phyloP scores from a whole-genome alignment of 371 early-diverging fungal genomes.

The Haplosporangium sp. region DNA sequence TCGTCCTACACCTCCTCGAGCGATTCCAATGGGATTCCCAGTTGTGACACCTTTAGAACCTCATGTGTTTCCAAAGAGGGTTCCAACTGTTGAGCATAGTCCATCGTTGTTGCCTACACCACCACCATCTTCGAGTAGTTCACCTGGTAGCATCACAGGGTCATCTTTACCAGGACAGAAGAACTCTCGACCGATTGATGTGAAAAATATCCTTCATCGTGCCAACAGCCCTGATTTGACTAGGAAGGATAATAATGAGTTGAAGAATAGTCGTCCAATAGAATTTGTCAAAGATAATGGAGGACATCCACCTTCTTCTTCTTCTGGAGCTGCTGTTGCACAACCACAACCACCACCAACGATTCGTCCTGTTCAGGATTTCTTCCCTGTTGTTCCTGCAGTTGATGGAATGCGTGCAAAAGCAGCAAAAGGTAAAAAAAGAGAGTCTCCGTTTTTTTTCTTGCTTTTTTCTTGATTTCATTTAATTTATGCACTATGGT shows the following conservation, averaged over 20 bases:
- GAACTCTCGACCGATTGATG: conserved; percentile 25
- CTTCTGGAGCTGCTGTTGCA: conserved; percentile 8
- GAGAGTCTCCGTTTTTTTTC: no score
- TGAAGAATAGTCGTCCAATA: conserved; percentile 29
- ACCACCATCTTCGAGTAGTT: conserved; percentile 2
- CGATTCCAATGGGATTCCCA: conserved; percentile 31
- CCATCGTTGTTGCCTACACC: conserved; percentile 10
- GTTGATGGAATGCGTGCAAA: conserved; percentile 28
- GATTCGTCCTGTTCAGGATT: conserved; percentile 19
- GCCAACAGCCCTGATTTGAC: conserved; percentile 31
- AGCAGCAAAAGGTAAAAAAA: conserved; percentile 7
- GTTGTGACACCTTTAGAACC: conserved; percentile 33
- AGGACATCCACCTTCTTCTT: conserved; percentile 5
- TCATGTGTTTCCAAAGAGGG: conserved; percentile 20
- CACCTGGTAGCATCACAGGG: not conserved
- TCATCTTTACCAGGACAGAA: not conserved
- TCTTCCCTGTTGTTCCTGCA: conserved; percentile 46
- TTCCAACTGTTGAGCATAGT: conserved; percentile 5
- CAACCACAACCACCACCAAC: conserved; percentile 9
- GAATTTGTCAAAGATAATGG: conserved; percentile 25
- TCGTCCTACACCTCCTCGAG: conserved; percentile 26
- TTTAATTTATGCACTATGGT: no score
- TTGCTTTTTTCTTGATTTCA: no score
- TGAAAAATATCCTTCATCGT: conserved; percentile 6
- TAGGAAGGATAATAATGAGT: conserved; percentile 19